Evolutionary conservation across 1,284 basidiomycete species (phyloP), one percentile per base, ranked within the genome.

Genomic region (Tetrapyrgos nigripes): DNA sequence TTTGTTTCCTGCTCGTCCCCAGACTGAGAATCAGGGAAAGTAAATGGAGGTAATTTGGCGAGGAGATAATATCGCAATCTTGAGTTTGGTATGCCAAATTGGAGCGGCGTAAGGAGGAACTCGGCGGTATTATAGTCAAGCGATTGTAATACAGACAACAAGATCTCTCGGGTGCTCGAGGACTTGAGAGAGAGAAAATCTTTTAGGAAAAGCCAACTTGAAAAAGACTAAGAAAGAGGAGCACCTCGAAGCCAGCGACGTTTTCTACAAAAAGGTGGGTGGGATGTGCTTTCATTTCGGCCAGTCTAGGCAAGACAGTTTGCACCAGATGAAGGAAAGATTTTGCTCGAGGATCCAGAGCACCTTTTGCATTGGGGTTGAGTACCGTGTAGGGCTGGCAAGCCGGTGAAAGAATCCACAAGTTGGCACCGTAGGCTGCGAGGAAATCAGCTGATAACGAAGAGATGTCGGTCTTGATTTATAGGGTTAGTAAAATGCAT

Each of bases 381-480:
- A 93, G 76, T 1, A 91, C 82, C 0, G 91, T 92, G 65, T 92
- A 93, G 0, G 91, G 91, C 66, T 92, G 91, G 67, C 91, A 93
- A 9, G 90, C 85, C 4, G 90, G 91, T 0, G 91, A 92, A 40
- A 92, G 70, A 24, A 92, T 79, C 89, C 91, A 92, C 4, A 91
- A 66, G 61, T 85, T 71, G 26, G 86, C 84, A 61, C 79, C 62
- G 26, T 82, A 71, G 21, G 61, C 49, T 26, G 77, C 72, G n/a
- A 92, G 70, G 27, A 77, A 69, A 4, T 70, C 49, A 2, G 84
- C 79, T 11, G 78, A 76, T 29, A 93, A 76, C 0, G 75, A 79
- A 14, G 79, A 79, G 37, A 93, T 91, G 68, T 93, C 88, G 24
- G 75, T 75, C 90, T 91, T n/a, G 24, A 61, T 31, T 33, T 43